phyloP scores from a whole-genome alignment of 2,329 filamentous ascomycete genomes.

The Aspergillus arachidicola region DNA sequence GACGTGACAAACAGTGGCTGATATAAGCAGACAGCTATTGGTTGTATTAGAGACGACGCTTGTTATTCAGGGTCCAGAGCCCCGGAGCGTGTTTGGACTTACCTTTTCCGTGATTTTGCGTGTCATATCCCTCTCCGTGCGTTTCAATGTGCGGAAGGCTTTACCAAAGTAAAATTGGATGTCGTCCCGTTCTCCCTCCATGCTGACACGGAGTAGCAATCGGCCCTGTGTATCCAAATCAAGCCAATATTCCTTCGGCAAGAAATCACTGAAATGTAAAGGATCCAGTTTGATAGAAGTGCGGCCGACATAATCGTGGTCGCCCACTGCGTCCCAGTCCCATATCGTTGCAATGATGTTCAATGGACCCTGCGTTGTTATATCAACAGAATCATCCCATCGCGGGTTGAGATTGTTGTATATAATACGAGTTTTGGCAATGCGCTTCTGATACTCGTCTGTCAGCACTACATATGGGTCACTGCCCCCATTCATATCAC shows the following conservation, averaged over 20 bases:
- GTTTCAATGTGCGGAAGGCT: conserved; percentile 90
- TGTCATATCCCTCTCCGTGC: conserved; percentile 97
- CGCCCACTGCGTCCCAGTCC: conserved; percentile 97
- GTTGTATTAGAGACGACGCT: conserved; percentile 1
- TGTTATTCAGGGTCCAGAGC: neutral
- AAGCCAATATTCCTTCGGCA: conserved; percentile 96
- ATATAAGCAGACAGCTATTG: conserved; percentile 85
- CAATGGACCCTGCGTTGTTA: conserved; percentile 85
- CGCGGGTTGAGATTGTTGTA: conserved; percentile 88
- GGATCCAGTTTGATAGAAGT: conserved; percentile 98
- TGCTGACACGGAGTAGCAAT: conserved; percentile 85
- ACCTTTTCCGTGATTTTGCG: conserved; percentile 97
- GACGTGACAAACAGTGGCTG: conserved; percentile 80
- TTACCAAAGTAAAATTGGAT: conserved; percentile 99
- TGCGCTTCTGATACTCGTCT: conserved; percentile 95
- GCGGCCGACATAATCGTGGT: conserved; percentile 94
- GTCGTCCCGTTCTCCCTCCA: conserved; percentile 98
- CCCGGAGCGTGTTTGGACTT: conserved; percentile 28
- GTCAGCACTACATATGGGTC: conserved; percentile 97
- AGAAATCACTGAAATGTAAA: conserved; percentile 92
- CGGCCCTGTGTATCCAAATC: conserved; percentile 95
- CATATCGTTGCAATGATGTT: conserved; percentile 97
- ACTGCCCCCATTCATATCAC: conserved; percentile 89
- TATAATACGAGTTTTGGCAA: conserved; percentile 91
- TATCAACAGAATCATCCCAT: conserved; percentile 97